Percentiles rank a stretch among this genome's conserved stretches.
phyloP scores from a whole-genome alignment of 2,329 filamentous ascomycete species.

The Fusarium redolens region DNA sequence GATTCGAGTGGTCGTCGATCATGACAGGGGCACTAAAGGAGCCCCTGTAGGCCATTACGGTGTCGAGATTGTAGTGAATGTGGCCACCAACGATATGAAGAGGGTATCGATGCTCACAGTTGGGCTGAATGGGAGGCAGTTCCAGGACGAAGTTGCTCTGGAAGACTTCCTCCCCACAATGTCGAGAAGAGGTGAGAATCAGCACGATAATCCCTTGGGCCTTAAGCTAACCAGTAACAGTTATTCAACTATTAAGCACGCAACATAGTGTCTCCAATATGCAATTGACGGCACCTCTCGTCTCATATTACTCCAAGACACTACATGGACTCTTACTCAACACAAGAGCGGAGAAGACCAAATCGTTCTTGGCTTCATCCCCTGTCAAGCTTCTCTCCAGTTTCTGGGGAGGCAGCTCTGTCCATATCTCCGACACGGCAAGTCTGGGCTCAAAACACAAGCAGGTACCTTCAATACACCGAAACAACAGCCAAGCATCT shows the following conservation, averaged over 20 bases:
- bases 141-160: slow-evolving; percentile 77
- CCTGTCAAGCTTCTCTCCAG: slow-evolving; percentile 91
- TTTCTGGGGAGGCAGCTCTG: slow-evolving; percentile 74
- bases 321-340: slow-evolving; percentile 76
- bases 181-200: slow-evolving; percentile 73
- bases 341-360: slow-evolving; percentile 71
- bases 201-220: neutral
- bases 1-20: slow-evolving; percentile 79
- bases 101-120: slow-evolving; percentile 63
- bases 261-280: slow-evolving; percentile 77
- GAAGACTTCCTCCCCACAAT: slow-evolving; percentile 81
- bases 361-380: slow-evolving; percentile 80
- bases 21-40: slow-evolving; percentile 73
- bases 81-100: slow-evolving; percentile 65
- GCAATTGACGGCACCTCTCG: slow-evolving; percentile 72
- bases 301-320: slow-evolving; percentile 82
- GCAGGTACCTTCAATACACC: slow-evolving; percentile 54
- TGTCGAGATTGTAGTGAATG: slow-evolving; percentile 76
- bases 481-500: slow-evolving; percentile 62
- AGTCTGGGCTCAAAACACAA: slow-evolving; percentile 53
- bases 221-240: slow-evolving; percentile 58
- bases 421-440: slow-evolving; percentile 51
- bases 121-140: slow-evolving; percentile 77
- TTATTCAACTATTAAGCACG: slow-evolving; percentile 76
- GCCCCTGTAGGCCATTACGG: slow-evolving; percentile 75